Evolutionary conservation across 495 filamentous ascomycete species (phyloP), one percentile per base, ranked within the genome.

Genomic region (Hyaloscypha finlandica): DNA sequence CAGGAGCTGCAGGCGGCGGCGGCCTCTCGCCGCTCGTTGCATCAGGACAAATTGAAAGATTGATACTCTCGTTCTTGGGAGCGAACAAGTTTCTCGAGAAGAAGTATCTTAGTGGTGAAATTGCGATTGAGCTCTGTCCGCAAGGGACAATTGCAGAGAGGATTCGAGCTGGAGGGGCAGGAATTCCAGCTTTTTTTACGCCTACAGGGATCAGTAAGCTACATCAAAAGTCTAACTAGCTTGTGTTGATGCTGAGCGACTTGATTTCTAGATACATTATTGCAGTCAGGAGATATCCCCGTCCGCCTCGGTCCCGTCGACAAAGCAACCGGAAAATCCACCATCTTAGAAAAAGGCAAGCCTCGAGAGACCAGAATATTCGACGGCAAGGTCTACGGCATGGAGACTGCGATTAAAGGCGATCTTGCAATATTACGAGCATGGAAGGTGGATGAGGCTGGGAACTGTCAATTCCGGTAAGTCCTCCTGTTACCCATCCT

Each of bases 151-250:
- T 90, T 31, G 87, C 86, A 0, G 87, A 90, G 77, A 79, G 85
- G 69, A 79, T 88, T 63, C 72, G 86, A 12, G 86, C 86, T 4
- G 87, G 85, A 0, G 87, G 87, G 11, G 85, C 86, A n/a, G 87
- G 87, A 1, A 88, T 90, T 22, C 87, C 87, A 19, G 87, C 86
- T 2, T 90, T 90, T 68, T 90, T 82, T 69, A 90, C 87, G 0
- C 86, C 86, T 1, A 88, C 87, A 6, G 87, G 86, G 6, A 81
- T 85, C 6, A 76, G 81, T 81, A 75, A 63, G 79, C 78, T 19
- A 14, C 22, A n/a, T 9, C 25, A 6, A 0, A 32, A 29, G 16
- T 48, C 42, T 19, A 14, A 11, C 16, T 48, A 4, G 16, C 16
- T 6, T 48, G 16, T 48, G 16, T 4, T 4, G 42, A 48, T 16